Percentiles rank a stretch among this genome's conserved stretches.
Evolutionary conservation across 2,329 filamentous ascomycete species (phyloP).

Genomic region (Trichoderma asperellum): DNA sequence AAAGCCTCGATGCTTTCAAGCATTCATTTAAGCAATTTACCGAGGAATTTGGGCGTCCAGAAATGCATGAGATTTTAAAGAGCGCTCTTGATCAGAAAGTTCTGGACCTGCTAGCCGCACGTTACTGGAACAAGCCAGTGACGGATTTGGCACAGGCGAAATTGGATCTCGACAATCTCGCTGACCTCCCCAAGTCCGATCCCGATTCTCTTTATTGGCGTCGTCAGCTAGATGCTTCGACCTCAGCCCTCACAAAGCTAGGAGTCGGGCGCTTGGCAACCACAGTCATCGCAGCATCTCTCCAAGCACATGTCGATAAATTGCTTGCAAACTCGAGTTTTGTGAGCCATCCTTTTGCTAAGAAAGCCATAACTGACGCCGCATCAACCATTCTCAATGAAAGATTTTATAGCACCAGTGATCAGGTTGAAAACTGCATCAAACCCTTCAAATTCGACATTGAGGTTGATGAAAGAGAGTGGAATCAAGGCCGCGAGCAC

Average conservation of each 20-base stretch:
- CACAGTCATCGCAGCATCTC: constrained; percentile 83
- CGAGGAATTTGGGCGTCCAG: constrained; percentile 82
- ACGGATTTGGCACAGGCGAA: constrained; percentile 72
- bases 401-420: constrained; percentile 93
- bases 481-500: constrained; percentile 83
- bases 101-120: constrained; percentile 85
- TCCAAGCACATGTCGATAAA: constrained; percentile 80
- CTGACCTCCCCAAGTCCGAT: constrained; percentile 81
- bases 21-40: constrained; percentile 96
- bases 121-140: constrained; percentile 97
- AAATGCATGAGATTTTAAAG: constrained; percentile 89
- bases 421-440: constrained; percentile 98
- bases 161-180: constrained; percentile 72
- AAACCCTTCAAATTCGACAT: constrained; percentile 99
- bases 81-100: constrained; percentile 92
- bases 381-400: constrained; percentile 90
- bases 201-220: constrained; percentile 89
- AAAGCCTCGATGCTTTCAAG: constrained; percentile 94
- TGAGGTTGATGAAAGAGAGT: constrained; percentile 89
- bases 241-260: constrained; percentile 87
- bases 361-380: constrained; percentile 89
- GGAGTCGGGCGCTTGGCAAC: constrained; percentile 92
- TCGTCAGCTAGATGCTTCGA: constrained; percentile 89
- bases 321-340: constrained; percentile 84
- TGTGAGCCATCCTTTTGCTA: constrained; percentile 85